These are phyloP conservation scores for Pseudoturritis turrita DNA, from an alignment of 345 rosid species.

Conservation along the genomic window DNA sequence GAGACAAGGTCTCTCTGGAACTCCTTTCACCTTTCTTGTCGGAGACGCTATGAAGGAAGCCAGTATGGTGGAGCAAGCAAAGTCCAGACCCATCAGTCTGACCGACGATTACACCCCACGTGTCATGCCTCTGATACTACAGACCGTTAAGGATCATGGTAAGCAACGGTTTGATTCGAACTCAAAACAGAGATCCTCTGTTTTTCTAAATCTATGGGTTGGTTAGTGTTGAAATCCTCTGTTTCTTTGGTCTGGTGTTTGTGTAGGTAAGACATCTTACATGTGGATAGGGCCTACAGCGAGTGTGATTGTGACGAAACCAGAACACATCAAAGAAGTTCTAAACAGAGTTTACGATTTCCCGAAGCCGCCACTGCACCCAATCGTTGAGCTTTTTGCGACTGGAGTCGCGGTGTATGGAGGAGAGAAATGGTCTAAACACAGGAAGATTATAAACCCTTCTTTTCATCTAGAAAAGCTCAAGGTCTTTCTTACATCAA, in stretches of 20 bases:
- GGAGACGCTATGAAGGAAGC: slow-evolving; percentile 22
- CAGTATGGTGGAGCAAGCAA: slow-evolving; percentile 19
- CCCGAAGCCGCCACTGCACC: slow-evolving; percentile 22
- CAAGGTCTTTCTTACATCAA: slow-evolving; percentile 22
- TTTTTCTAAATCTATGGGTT: not conserved
- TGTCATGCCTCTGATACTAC: slow-evolving; percentile 15
- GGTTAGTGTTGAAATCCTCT: not conserved
- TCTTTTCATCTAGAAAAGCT: slow-evolving; percentile 42
- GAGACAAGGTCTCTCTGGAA: slow-evolving; percentile 30
- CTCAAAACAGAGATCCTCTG: slow-evolving; percentile 15
- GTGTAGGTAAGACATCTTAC: slow-evolving; percentile 39
- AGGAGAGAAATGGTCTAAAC: slow-evolving; percentile 46
- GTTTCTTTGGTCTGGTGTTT: slow-evolving; percentile 16
- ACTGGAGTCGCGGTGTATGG: slow-evolving; percentile 25
- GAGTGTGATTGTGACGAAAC: slow-evolving; percentile 35
- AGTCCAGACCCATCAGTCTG: slow-evolving; percentile 19
- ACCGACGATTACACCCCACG: slow-evolving; percentile 13
- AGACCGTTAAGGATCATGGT: slow-evolving; percentile 30
- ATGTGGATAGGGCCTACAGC: slow-evolving; percentile 45
- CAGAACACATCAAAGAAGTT: slow-evolving; percentile 40
- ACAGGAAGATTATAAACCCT: slow-evolving; percentile 43
- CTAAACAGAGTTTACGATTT: slow-evolving; percentile 34
- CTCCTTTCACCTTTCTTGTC: slow-evolving; percentile 23
- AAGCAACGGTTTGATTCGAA: not conserved
- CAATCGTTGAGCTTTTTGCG: slow-evolving; percentile 20